Evolutionary conservation across 768 basidiomycete species (phyloP).

Genomic region (Cubamyces lactineus): DNA sequence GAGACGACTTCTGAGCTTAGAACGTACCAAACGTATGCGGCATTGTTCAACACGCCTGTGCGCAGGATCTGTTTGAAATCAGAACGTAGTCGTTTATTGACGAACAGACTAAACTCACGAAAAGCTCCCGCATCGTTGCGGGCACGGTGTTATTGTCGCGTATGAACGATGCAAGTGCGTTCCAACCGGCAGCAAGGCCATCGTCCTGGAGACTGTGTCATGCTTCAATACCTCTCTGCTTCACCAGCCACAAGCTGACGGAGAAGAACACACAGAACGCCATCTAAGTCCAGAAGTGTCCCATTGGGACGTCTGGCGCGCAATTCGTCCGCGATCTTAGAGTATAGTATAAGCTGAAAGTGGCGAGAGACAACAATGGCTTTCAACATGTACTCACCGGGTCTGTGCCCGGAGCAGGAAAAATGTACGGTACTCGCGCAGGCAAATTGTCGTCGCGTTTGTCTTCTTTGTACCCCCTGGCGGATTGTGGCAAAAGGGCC

Average conservation of each 20-base stretch:
- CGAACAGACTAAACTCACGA: conserved; percentile 29
- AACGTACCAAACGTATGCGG: conserved; percentile 31
- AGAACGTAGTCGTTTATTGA: not conserved
- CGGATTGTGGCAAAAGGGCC: not conserved
- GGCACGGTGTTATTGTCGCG: conserved; percentile 30
- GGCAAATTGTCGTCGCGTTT: conserved; percentile 42
- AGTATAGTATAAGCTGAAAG: not conserved
- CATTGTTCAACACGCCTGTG: conserved; percentile 31
- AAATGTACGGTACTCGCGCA: conserved; percentile 47
- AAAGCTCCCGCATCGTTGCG: conserved; percentile 40
- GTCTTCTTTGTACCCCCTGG: not conserved
- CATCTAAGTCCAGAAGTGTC: conserved; percentile 43
- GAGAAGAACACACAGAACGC: conserved; percentile 37
- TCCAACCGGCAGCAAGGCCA: conserved; percentile 36
- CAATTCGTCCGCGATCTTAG: conserved; percentile 43
- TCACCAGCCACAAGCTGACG: too few species aligned
- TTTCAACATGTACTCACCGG: conserved; percentile 14
- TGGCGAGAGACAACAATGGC: not conserved
- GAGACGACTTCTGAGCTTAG: not conserved
- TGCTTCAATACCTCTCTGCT: not conserved
- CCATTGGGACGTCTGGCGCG: conserved; percentile 40
- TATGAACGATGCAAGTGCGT: conserved; percentile 38
- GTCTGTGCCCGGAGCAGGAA: conserved; percentile 39
- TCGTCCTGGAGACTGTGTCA: conserved; percentile 22
- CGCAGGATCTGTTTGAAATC: conserved; percentile 31